phyloP scores from a whole-genome alignment of 1,284 basidiomycete species.

The Fomitopsis palustris region DNA sequence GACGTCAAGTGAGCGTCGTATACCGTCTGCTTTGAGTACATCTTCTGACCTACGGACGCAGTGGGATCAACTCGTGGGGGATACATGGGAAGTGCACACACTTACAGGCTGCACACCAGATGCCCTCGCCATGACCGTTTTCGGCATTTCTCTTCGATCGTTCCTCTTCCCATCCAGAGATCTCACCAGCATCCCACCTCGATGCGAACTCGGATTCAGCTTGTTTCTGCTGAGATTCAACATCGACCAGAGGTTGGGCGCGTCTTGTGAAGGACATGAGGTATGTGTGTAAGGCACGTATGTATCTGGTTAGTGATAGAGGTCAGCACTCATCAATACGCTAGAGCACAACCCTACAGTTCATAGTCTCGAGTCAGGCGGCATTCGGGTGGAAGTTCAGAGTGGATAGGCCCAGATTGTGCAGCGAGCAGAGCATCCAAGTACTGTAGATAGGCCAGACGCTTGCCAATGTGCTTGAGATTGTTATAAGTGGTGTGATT shows the following conservation, averaged over 20 bases:
- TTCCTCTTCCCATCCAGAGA: slow-evolving; percentile 74
- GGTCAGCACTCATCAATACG: no score
- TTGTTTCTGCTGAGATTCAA: slow-evolving; percentile 66
- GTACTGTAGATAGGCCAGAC: slow-evolving; percentile 88
- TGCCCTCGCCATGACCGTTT: slow-evolving; percentile 54
- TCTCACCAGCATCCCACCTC: slow-evolving; percentile 77
- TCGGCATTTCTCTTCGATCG: slow-evolving; percentile 33
- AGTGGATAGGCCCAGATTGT: slow-evolving; percentile 56
- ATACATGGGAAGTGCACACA: slow-evolving; percentile 12
- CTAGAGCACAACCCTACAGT: slow-evolving; percentile 44
- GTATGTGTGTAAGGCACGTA: slow-evolving; percentile 80
- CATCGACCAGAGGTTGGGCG: slow-evolving; percentile 84
- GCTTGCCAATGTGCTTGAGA: slow-evolving; percentile 76
- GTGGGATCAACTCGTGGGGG: neutral
- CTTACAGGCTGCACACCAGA: slow-evolving; percentile 97
- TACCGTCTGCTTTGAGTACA: slow-evolving; percentile 96
- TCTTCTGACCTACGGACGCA: slow-evolving; percentile 72
- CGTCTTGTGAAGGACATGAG: slow-evolving; percentile 85
- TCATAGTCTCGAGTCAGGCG: slow-evolving; percentile 78
- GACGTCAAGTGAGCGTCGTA: slow-evolving; percentile 95
- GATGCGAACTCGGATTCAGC: slow-evolving; percentile 70
- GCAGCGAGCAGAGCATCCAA: slow-evolving; percentile 75
- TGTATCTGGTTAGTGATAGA: slow-evolving; percentile 54
- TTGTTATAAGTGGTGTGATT: slow-evolving; percentile 91
- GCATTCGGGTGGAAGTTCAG: slow-evolving; percentile 72